Evolutionary conservation across 805 yeast genomes (phyloP), one percentile per base, ranked within the genome.

Genomic region (Saccharomycopsis vini): DNA sequence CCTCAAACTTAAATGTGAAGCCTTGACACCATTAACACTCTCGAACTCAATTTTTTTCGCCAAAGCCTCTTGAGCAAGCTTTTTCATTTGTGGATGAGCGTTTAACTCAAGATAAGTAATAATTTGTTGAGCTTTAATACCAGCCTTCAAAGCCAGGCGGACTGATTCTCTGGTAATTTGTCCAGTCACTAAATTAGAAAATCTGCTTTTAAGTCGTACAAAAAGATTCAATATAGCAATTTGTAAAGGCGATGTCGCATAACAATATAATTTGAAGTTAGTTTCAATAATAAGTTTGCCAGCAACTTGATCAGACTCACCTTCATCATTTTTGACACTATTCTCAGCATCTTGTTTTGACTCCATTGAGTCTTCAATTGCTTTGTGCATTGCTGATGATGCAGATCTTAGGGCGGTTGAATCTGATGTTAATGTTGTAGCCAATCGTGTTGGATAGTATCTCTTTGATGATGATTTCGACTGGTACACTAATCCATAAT

Each of bases 101-200:
- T 92, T 96, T 0, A 88, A 74, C 50, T 86, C 88, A 36, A 92
- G 62, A 58, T 90, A 92, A 51, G 86, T 77, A 49, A 92, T 82
- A 53, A 92, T 85, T 59, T 92, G 98, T 31, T 88, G 96, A 0
- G 97, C 90, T 0, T 96, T 84, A 54, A 92, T 92, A 23, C 98
- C 98, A 54, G 83, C 86, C 34, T 68, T 59, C 31, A 92, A 63
- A 0, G 98, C 98, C 43, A 73, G 68, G 47, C 97, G 70, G 18
- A 92, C 80, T 0, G 95, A 85, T 54, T 90, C 97, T 60, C 97
- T 75, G 4, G 97, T 89, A 46, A 92, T 73, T 51, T 84, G 87
- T 2, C 98, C 98, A 3, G 92, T 77, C 3, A 92, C 96, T 81
- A 92, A 79, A 58, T 92, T 92, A 12, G 88, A 69, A 60, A 92